A percentile compares a stretch with the other conserved stretches of the same genome.
These are phyloP conservation scores for Aureobasidium pullulans DNA, from an alignment of 2,329 filamentous ascomycete genomes.

Conservation along the genomic window DNA sequence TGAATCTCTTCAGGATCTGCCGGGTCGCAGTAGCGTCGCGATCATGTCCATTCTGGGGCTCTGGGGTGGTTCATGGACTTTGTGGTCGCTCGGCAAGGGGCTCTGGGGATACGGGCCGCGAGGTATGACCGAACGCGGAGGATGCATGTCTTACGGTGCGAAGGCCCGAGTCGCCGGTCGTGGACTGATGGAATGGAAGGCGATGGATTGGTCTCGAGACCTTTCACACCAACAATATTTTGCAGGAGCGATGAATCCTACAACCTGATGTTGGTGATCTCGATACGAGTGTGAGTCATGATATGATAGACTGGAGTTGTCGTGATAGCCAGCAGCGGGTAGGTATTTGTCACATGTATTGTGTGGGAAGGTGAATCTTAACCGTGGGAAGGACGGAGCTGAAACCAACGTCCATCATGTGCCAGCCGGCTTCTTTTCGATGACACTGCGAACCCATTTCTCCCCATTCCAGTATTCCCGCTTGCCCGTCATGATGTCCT, in stretches of 20 bases:
- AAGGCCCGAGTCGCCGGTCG: constrained; percentile 1
- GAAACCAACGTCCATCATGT: not conserved
- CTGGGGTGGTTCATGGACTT: not conserved
- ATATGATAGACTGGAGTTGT: not conserved
- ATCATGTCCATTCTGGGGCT: not conserved
- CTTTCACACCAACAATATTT: not conserved
- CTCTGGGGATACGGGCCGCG: not conserved
- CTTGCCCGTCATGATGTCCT: constrained; percentile 14
- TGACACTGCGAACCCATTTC: constrained; percentile 3
- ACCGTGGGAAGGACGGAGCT: not conserved
- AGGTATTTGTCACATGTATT: constrained; percentile 6
- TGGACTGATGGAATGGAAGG: not conserved
- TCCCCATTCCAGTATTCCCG: constrained; percentile 14
- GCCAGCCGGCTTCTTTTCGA: constrained; percentile 5
- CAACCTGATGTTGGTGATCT: not conserved
- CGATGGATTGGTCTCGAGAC: constrained; percentile 1
- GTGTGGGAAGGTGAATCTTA: not conserved
- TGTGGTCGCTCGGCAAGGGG: not conserved
- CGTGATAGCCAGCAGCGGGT: not conserved
- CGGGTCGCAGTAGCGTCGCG: constrained; percentile 1
- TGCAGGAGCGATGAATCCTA: not conserved
- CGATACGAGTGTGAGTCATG: not conserved
- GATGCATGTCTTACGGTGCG: not conserved
- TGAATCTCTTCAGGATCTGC: not conserved
- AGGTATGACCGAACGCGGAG: not conserved